Evolutionary conservation across 164 flowering plant species (phyloP).

Genomic region (Macadamia tetraphylla): DNA sequence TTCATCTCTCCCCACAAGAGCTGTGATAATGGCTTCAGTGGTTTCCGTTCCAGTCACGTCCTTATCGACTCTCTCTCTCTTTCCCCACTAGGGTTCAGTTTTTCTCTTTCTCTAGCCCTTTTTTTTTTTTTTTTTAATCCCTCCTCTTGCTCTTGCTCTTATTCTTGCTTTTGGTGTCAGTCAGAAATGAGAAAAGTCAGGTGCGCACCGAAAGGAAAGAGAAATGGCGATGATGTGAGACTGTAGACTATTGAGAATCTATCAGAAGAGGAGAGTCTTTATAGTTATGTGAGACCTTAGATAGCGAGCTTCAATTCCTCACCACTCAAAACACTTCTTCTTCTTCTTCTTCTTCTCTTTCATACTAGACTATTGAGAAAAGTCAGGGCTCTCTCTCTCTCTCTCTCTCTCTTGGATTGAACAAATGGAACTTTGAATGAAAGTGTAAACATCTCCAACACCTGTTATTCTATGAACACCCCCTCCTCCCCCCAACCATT

Average conservation of each 20-base stretch:
- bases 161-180: slow-evolving; percentile 25
- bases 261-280: slow-evolving; percentile 18
- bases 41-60: slow-evolving; percentile 47
- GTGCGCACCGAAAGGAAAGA: slow-evolving; percentile 27
- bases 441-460: too few relatives aligned
- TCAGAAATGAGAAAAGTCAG: slow-evolving; percentile 17
- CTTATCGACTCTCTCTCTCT: slow-evolving; percentile 32
- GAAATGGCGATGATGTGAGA: background rate
- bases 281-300: background rate
- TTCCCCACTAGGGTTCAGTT: background rate
- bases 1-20: slow-evolving; percentile 9
- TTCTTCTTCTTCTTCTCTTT: too few relatives aligned
- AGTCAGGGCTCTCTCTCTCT: too few relatives aligned
- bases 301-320: background rate
- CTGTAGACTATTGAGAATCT: slow-evolving; percentile 8
- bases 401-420: too few relatives aligned
- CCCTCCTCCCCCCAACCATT: too few relatives aligned
- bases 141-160: background rate
- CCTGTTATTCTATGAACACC: too few relatives aligned
- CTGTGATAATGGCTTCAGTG: slow-evolving; percentile 23
- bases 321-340: too few relatives aligned
- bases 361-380: too few relatives aligned
- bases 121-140: background rate
- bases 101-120: slow-evolving; percentile 23
- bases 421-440: too few relatives aligned